Percentiles rank a stretch among this genome's conserved stretches.
phyloP scores from a whole-genome alignment of 2,329 filamentous ascomycete genomes.

The Penicillium sp. region DNA sequence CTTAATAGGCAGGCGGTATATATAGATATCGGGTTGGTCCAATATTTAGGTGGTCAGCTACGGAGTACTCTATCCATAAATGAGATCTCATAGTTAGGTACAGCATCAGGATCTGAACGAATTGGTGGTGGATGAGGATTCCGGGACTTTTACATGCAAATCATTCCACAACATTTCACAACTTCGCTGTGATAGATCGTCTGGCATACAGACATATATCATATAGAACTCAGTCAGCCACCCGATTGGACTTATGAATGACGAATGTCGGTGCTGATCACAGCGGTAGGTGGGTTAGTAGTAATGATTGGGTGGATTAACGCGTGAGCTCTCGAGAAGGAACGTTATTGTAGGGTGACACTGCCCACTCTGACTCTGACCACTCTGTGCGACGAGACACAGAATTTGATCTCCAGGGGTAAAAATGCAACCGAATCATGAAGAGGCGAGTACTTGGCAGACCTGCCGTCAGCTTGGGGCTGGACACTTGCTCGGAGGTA shows the following conservation, averaged over 20 bases:
- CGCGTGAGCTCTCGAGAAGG: slow-evolving; percentile 9
- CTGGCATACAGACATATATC: neutral
- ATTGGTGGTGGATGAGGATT: neutral
- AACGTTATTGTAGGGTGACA: neutral
- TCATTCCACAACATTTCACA: neutral
- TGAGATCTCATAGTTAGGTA: neutral
- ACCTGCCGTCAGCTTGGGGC: neutral
- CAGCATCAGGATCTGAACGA: neutral
- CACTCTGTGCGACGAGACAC: neutral
- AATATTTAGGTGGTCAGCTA: neutral
- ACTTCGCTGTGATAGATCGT: neutral
- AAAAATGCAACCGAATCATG: neutral
- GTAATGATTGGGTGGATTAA: slow-evolving; percentile 16
- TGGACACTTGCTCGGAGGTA: neutral
- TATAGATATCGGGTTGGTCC: neutral
- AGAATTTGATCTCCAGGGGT: neutral
- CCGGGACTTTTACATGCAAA: neutral
- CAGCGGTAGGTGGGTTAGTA: slow-evolving; percentile 7
- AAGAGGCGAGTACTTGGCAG: neutral
- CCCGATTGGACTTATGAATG: slow-evolving; percentile 11
- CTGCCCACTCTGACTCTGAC: slow-evolving; percentile 8
- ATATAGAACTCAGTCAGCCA: neutral
- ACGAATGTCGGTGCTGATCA: slow-evolving; percentile 17
- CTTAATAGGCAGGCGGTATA: no score
- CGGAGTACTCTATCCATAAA: neutral